Base-by-base conservation (phyloP, 2,329 filamentous ascomycete species). In the Cadophora sp. region DNA sequence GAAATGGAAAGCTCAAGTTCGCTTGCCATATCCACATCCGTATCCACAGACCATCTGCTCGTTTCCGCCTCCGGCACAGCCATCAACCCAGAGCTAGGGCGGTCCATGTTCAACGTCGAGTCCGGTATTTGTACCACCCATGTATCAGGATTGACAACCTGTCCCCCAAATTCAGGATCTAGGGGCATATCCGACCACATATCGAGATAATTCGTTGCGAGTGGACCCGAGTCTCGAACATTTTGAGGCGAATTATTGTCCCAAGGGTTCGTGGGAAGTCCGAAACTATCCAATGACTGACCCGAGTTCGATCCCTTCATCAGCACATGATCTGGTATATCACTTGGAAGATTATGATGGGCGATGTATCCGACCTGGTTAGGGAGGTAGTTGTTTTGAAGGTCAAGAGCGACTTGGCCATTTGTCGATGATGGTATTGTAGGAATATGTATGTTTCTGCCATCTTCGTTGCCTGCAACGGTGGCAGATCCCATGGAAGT, bases 41-140 rank as follows among this genome's bases (percentile, higher is more conserved):
- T 53, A 14, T 53, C 50, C 50, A 53, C 33, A 11, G 50, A 53
- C 50, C 50, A 53, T 33, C 50, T 18, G 50, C 50, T 53, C 9
- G 8, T 33, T 7, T 53, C 27, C 50, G 50, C 50, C n/a, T 53
- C 50, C 5, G 50, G 27, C 4, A 53, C 7, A 27, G 50, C 2
- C 27, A 33, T 33, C n/a, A 16, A 33, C 18, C 50, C 50, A 53
- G 50, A 33, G 50, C 16, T 33, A 33, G 27, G 27, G 24, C 16
- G 50, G 7, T 14, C 24, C 18, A 53, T n/a, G 16, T 53, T n/a
- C 27, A 53, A n/a, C 24, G 50, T 53, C 14, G 50, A 53, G 27
- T 53, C n/a, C 50, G 50, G 50, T 9, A 33, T 24, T n/a, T n/a
- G 24, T 18, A 24, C 50, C 27, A 33, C 50, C 14, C 14, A 53